Evolutionary conservation across 768 basidiomycete genomes (phyloP).

Genomic region (Mycena crocata): DNA sequence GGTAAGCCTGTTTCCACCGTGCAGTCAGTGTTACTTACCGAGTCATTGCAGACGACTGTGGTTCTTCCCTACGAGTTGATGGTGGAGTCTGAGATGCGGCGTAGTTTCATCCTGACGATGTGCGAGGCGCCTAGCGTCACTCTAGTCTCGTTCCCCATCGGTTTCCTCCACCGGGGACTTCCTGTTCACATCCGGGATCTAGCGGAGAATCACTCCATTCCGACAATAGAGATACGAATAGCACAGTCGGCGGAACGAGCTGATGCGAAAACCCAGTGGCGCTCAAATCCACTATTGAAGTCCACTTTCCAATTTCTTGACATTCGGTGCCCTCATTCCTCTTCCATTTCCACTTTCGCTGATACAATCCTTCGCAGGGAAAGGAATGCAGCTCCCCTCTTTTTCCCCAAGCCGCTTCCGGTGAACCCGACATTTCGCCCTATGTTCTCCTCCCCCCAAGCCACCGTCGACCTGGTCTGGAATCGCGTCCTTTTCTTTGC

Average conservation of each 20-base stretch:
- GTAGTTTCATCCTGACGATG: not conserved
- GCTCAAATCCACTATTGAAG: not conserved
- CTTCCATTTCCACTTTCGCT: not conserved
- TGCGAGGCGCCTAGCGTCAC: not conserved
- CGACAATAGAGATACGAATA: not conserved
- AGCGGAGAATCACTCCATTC: not conserved
- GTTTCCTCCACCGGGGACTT: not conserved
- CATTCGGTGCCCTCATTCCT: not conserved
- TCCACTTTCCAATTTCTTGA: not conserved
- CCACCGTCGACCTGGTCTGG: not conserved
- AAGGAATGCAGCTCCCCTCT: not conserved
- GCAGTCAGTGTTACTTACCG: no score
- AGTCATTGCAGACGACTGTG: not conserved
- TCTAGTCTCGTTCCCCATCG: not conserved
- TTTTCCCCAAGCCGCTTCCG: not conserved
- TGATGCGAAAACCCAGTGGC: not conserved
- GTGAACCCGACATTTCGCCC: not conserved
- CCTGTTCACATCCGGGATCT: not conserved
- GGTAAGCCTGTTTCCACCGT: no score
- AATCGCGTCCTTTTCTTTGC: conserved; percentile 5
- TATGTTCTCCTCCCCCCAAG: not conserved
- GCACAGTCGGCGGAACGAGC: not conserved
- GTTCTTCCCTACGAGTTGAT: not conserved
- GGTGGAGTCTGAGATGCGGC: not conserved
- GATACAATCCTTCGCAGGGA: not conserved